Percentiles rank a stretch among this genome's conserved stretches.
These are phyloP conservation scores for Medicago ruthenica DNA, from an alignment of 306 rosid species.

Conservation along the genomic window DNA sequence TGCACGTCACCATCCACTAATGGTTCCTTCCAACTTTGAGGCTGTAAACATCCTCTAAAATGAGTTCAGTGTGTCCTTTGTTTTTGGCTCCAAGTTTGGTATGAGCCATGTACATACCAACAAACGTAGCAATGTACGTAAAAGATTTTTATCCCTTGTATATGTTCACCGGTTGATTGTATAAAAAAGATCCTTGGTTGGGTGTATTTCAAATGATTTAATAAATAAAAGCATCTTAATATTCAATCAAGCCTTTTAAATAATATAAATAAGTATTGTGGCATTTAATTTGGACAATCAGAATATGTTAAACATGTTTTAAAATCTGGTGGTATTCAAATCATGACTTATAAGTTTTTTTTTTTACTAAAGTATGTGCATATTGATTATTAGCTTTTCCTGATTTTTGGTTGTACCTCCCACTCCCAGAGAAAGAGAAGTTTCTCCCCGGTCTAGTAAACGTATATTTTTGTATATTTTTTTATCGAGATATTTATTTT, in stretches of 20 bases:
- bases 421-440: no score
- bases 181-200: background rate
- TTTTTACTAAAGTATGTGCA: no score
- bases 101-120: background rate
- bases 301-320: background rate
- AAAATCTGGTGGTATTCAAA: no score
- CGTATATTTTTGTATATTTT: no score
- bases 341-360: no score
- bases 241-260: background rate
- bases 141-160: slow-evolving; percentile 8
- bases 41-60: slow-evolving; percentile 36
- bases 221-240: background rate
- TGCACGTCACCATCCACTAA: slow-evolving; percentile 53
- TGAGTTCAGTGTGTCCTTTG: background rate
- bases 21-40: slow-evolving; percentile 47
- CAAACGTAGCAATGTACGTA: background rate
- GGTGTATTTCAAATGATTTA: background rate
- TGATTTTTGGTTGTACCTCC: no score
- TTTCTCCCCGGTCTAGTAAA: no score
- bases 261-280: background rate
- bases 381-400: no score
- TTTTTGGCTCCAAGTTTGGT: background rate
- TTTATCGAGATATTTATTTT: no score
- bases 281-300: background rate
- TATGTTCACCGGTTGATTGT: slow-evolving; percentile 20